phyloP scores from a whole-genome alignment of 2,329 filamentous ascomycete species.

The Ambrosiella cleistominuta region DNA sequence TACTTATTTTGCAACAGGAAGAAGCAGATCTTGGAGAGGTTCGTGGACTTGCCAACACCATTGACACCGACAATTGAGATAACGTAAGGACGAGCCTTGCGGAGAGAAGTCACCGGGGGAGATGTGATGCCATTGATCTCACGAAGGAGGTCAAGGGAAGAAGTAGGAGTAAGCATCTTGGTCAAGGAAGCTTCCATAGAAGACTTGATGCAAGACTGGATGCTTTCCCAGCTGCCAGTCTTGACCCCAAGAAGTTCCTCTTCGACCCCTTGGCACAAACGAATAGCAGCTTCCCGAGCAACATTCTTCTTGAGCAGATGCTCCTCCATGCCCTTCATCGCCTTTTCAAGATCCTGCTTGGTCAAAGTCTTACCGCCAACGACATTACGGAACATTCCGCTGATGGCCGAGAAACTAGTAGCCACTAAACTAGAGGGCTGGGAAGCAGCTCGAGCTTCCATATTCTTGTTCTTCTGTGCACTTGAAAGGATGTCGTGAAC shows the following conservation, averaged over 20 bases:
- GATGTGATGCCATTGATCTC: conserved; percentile 69
- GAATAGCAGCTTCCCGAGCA: conserved; percentile 78
- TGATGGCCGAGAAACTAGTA: conserved; percentile 64
- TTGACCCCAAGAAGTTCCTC: conserved; percentile 78
- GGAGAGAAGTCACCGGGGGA: conserved; percentile 44
- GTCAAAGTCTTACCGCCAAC: conserved; percentile 87
- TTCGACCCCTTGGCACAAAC: conserved; percentile 81
- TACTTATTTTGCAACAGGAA: conserved; percentile 96
- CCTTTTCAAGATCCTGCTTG: conserved; percentile 74
- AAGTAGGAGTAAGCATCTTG: conserved; percentile 91
- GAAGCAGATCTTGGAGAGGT: conserved; percentile 93
- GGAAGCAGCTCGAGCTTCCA: conserved; percentile 30
- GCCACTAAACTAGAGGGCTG: conserved; percentile 48
- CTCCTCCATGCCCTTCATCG: conserved; percentile 90
- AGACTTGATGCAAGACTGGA: conserved; percentile 45
- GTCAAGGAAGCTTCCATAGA: conserved; percentile 85
- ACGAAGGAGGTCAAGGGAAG: conserved; percentile 81
- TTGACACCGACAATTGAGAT: conserved; percentile 98
- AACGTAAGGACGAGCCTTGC: conserved; percentile 66
- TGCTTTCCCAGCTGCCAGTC: conserved; percentile 74
- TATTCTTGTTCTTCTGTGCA: conserved; percentile 32
- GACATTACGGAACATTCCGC: conserved; percentile 82
- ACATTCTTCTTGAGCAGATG: conserved; percentile 93
- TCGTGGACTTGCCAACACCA: conserved; percentile 94
- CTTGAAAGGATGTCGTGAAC: conserved; percentile 75